Conservation (phyloP, 805 yeast species). For the Hanseniaspora mollemarum region DNA sequence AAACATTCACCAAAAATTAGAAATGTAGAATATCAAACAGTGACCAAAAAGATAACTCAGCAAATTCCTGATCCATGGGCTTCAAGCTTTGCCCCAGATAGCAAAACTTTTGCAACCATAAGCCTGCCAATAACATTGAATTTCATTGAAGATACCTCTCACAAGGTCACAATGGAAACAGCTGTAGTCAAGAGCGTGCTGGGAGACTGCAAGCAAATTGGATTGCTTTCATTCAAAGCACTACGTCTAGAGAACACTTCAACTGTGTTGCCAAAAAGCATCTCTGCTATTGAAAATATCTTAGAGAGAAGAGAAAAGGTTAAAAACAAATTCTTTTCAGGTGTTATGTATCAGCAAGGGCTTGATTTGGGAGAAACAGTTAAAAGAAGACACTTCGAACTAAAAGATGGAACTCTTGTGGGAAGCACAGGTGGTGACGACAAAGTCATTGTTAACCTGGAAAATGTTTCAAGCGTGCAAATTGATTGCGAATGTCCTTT, state of each 20-base stretch:
- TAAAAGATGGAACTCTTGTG: slow-evolving; percentile 1
- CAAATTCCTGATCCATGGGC: slow-evolving; percentile 49
- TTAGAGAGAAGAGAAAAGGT: not conserved
- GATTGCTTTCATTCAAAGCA: not conserved
- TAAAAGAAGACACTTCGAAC: slow-evolving; percentile 10
- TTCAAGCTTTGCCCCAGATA: slow-evolving; percentile 62
- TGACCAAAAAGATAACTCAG: slow-evolving; percentile 33
- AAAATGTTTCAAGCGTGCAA: not conserved
- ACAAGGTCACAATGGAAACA: not conserved
- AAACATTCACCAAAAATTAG: slow-evolving; percentile 21
- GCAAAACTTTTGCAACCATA: slow-evolving; percentile 72
- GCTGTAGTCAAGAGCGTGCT: not conserved
- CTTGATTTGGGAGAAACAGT: slow-evolving; percentile 5
- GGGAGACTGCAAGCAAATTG: not conserved
- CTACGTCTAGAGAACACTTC: slow-evolving; percentile 13
- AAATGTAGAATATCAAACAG: slow-evolving; percentile 35
- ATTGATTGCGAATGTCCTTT: slow-evolving; percentile 12
- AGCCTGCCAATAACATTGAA: slow-evolving; percentile 22
- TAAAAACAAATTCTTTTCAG: not conserved
- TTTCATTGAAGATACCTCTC: not conserved
- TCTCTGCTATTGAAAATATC: slow-evolving; percentile 1
- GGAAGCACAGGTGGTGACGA: not conserved
- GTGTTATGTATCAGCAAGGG: slow-evolving; percentile 13
- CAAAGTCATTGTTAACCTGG: not conserved
- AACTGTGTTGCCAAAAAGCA: slow-evolving; percentile 16